Base-by-base conservation (phyloP, 176 grass and related monocot genomes). In the Carex myosuroides region DNA sequence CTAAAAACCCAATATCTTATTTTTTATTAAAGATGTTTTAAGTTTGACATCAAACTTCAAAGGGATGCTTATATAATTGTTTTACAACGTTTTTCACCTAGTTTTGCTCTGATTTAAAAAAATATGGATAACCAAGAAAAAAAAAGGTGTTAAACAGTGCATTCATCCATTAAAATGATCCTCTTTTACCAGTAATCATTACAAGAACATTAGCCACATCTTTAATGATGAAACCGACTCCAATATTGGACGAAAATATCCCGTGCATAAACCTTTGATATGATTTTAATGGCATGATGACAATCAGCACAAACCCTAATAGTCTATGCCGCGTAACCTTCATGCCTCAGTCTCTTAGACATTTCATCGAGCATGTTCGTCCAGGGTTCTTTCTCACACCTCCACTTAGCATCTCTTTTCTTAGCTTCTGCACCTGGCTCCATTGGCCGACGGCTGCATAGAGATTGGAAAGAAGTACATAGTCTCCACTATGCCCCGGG, bases 151-250 rank as follows among this genome's bases (percentile, higher is more conserved):
- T 44, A 44, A 44, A 44, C 42, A 44, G 42, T 44, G 7, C 42
- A 44, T 44, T 8, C 7, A 44, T 44, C 42, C 42, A 44, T 44
- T 44, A 44, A 42, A 6, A 76, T 76, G 17, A 50, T 76, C 81
- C 66, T 78, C 26, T 11, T 57, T 68, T 94, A 94, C 92, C 92
- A 97, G 80, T 92, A 97, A 79, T 97, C 90, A 83, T 91, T 94
- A 62, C 94, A 97, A 78, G 88, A 94, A 87, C 94, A 92, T 68
- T 79, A 82, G 82, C 90, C 92, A 3, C 55, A 79, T 81, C 84
- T 92, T 70, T 94, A 90, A 91, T 92, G 84, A 84, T 91, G 90
- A 83, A 92, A 97, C 86, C 89, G 89, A 91, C 92, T 94, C 12
- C 87, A 84, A 83, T 94, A 90, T 66, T 87, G 91, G 17, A 93